These are phyloP conservation scores for Citrullus amarus DNA, from an alignment of 306 rosid genomes.

Conservation along the genomic window DNA sequence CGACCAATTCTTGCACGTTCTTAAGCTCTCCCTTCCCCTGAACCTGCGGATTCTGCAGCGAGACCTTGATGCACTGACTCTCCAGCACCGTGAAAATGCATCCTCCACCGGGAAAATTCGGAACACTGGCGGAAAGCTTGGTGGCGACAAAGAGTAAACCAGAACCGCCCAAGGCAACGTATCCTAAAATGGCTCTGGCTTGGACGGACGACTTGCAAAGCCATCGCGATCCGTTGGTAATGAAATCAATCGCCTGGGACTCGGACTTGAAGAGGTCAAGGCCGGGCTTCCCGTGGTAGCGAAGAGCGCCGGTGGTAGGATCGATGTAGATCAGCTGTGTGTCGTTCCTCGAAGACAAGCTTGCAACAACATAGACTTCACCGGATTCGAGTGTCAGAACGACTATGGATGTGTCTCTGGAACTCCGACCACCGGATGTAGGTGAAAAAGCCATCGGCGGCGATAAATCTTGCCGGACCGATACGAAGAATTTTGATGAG, in stretches of 20 bases:
- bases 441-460: constrained; percentile 4
- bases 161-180: constrained; percentile 64
- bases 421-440: constrained; percentile 17
- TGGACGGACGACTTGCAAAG: constrained; percentile 30
- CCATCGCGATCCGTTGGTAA: constrained; percentile 54
- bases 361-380: constrained; percentile 56
- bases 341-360: constrained; percentile 46
- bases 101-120: constrained; percentile 86
- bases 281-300: constrained; percentile 40
- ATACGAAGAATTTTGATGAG: not conserved
- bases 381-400: constrained; percentile 70
- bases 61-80: constrained; percentile 78
- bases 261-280: constrained; percentile 63
- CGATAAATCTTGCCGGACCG: not conserved
- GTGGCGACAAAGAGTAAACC: constrained; percentile 81
- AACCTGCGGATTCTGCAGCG: constrained; percentile 51
- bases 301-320: constrained; percentile 87
- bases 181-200: constrained; percentile 75
- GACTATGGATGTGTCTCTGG: constrained; percentile 55
- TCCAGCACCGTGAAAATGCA: constrained; percentile 62
- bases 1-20: constrained; percentile 64
- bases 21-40: constrained; percentile 86
- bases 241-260: constrained; percentile 47
- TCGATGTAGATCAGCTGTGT: constrained; percentile 75
- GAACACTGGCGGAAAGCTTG: constrained; percentile 44